A percentile compares a stretch with the other conserved stretches of the same genome.
Evolutionary conservation across 2,329 filamentous ascomycete species (phyloP).

Genomic region (Chrysoporthe cubensis): DNA sequence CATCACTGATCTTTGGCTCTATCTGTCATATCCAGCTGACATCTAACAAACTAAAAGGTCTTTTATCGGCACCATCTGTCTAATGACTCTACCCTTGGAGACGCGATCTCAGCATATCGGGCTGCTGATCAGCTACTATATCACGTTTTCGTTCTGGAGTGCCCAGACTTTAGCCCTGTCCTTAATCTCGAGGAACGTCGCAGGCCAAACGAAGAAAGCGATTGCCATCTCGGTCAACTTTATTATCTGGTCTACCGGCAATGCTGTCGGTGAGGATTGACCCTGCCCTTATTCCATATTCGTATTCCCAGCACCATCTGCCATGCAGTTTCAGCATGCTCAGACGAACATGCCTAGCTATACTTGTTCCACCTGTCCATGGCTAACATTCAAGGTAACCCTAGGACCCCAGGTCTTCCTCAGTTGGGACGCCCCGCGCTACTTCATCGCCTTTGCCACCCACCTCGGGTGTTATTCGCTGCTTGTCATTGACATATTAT

Average conservation of each 20-base stretch:
- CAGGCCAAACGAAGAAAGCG: constrained; percentile 74
- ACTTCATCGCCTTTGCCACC: constrained; percentile 71
- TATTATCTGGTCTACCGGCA: constrained; percentile 70
- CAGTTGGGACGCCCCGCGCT: constrained; percentile 62
- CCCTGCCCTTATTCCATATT: constrained; percentile 15
- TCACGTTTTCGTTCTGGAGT: constrained; percentile 78
- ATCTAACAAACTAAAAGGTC: constrained; percentile 49
- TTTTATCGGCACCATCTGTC: constrained; percentile 71
- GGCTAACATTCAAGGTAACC: background rate
- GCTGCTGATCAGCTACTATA: constrained; percentile 74
- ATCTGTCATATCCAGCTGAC: background rate
- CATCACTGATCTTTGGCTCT: background rate
- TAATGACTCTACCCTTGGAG: constrained; percentile 69
- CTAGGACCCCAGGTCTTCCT: constrained; percentile 67
- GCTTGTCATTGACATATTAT: constrained; percentile 60
- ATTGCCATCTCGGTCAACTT: constrained; percentile 72
- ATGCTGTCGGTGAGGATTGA: constrained; percentile 58
- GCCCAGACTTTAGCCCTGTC: constrained; percentile 69
- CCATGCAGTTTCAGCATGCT: no score
- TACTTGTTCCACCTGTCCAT: background rate
- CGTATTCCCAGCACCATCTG: no score
- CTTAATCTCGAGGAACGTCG: constrained; percentile 71
- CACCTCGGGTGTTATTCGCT: constrained; percentile 71
- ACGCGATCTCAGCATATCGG: constrained; percentile 64
- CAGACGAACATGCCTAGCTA: background rate